phyloP scores from a whole-genome alignment of 2,329 filamentous ascomycete genomes.

The Botryotinia calthae region DNA sequence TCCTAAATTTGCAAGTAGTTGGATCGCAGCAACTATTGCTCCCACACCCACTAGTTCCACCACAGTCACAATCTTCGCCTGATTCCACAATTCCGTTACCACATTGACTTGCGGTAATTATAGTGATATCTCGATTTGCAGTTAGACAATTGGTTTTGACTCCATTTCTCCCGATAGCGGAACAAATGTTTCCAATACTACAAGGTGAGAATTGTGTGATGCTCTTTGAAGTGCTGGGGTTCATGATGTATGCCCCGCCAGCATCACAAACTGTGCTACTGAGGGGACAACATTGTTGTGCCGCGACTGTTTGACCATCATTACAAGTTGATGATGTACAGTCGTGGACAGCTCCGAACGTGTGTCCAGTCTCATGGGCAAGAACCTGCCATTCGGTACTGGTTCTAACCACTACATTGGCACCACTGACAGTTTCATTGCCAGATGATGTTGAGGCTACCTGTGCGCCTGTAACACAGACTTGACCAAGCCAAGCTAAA shows the following conservation, averaged over 20 bases:
- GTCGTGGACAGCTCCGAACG: constrained; percentile 94
- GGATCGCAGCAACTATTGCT: constrained; percentile 81
- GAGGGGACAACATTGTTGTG: constrained; percentile 77
- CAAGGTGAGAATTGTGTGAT: constrained; percentile 84
- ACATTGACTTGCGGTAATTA: constrained; percentile 80
- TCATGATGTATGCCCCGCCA: constrained; percentile 85
- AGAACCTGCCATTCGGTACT: constrained; percentile 91
- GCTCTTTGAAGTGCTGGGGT: constrained; percentile 73
- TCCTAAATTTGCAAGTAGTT: constrained; percentile 79
- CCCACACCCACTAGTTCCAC: constrained; percentile 68
- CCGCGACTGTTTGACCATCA: constrained; percentile 56
- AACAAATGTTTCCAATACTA: constrained; percentile 90
- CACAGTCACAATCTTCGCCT: constrained; percentile 95
- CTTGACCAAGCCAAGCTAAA: constrained; percentile 87
- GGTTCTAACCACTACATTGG: constrained; percentile 86
- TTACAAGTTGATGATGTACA: constrained; percentile 69
- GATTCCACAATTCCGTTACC: constrained; percentile 96
- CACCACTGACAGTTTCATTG: constrained; percentile 74
- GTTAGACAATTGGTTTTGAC: constrained; percentile 75
- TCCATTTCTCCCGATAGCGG: constrained; percentile 72
- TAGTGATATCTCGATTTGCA: constrained; percentile 80
- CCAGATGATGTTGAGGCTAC: constrained; percentile 49
- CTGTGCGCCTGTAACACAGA: constrained; percentile 64
- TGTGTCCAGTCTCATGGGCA: constrained; percentile 91
- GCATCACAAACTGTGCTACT: constrained; percentile 70